phyloP scores from a whole-genome alignment of 805 yeast genomes.

The Brettanomyces anomalus region DNA sequence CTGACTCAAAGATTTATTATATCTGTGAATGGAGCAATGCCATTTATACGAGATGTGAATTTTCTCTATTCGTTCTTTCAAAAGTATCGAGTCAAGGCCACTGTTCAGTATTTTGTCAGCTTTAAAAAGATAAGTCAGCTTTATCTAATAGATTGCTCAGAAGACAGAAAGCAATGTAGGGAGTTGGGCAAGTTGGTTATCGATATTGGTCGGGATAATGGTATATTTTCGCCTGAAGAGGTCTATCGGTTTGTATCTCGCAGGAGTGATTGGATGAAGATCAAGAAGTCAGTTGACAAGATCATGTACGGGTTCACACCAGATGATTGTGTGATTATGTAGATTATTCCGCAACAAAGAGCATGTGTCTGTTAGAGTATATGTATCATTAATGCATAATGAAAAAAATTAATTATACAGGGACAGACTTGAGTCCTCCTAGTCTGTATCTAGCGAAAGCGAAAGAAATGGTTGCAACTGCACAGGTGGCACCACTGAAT shows the following conservation, averaged over 20 bases:
- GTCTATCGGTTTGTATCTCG: conserved; percentile 87
- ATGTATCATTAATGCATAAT: too few species aligned
- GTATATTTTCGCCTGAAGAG: conserved; percentile 86
- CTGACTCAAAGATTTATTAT: conserved; percentile 60
- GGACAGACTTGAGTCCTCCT: conserved; percentile 13
- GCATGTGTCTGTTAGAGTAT: too few species aligned
- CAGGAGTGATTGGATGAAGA: conserved; percentile 75
- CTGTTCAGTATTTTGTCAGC: conserved; percentile 69
- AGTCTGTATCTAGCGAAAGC: conserved; percentile 13
- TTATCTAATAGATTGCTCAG: conserved; percentile 51
- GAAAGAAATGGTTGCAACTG: conserved; percentile 15
- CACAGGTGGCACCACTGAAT: conserved; percentile 24
- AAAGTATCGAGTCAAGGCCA: conserved; percentile 51
- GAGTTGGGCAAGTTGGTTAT: conserved; percentile 78
- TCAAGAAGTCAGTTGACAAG: conserved; percentile 76
- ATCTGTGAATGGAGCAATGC: conserved; percentile 75
- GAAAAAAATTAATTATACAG: neutral
- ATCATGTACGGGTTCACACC: conserved; percentile 89
- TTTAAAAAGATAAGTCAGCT: conserved; percentile 80
- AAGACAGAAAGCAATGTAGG: conserved; percentile 59
- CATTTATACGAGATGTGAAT: conserved; percentile 74
- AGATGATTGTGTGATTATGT: conserved; percentile 63
- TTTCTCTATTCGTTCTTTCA: conserved; percentile 66
- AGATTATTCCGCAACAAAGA: conserved; percentile 5
- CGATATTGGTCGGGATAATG: conserved; percentile 78